Evolutionary conservation across 228 moss, liverwort and hornwort genomes (phyloP), one percentile per base, ranked within the genome.

Genomic region (Sphagnum magellanicum): DNA sequence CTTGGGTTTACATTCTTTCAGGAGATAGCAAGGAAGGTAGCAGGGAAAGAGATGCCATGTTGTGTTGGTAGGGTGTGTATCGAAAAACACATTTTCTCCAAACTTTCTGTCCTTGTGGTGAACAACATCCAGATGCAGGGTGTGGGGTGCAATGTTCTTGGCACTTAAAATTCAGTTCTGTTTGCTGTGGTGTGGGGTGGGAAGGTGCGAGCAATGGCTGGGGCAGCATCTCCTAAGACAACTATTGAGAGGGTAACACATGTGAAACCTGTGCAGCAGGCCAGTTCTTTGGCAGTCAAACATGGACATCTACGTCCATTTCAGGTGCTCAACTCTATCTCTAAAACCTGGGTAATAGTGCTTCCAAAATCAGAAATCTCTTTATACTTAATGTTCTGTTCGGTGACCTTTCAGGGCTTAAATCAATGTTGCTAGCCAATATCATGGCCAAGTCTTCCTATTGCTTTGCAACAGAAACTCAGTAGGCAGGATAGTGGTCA

Each of bases 171-270:
- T 69, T 72, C 53, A 59, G 51, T 16, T 50, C 13, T 46, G 55
- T 49, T 69, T 16, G 62, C 72, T 15, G 4, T 79, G 50, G 17
- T 66, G 72, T 13, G 50, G 73, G 70, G n/a, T 70, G 63, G 51
- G 53, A 67, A 81, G 81, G 81, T 82, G 64, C 88, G 91, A 81
- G 85, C 89, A 49, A 84, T 89, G 87, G 91, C 87, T 52, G 87
- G 91, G 52, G 92, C 84, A 73, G 86, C 76, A 79, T 87, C 93
- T 74, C 91, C 97, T 46, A 98, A 87, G 73, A 93, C 97, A 49
- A 98, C 87, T 48, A 93, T 98, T 75, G 91, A 90, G 83, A 87
- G 97, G 75, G 70, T 79, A 51, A 72, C 81, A 16, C 83, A 85
- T 70, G 75, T 74, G 50, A 87, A 82, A 60, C 87, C 81, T 14